Conservation (phyloP, 106 monocot species). For the Dioscorea zingiberensis region DNA sequence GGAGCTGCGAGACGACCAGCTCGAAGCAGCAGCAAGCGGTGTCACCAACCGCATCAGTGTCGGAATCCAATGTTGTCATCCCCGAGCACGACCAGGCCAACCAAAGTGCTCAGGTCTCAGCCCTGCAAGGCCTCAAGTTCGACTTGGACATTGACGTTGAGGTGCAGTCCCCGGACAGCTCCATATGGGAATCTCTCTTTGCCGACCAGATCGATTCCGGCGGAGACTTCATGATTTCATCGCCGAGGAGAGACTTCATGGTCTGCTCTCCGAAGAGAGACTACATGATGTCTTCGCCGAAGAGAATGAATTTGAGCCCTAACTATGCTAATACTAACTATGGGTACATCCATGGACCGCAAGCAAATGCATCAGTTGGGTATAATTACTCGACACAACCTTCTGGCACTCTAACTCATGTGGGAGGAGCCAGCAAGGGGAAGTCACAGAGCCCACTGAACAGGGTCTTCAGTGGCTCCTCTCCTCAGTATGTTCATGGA, state of each 20-base stretch:
- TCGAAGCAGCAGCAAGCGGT: slow-evolving; percentile 6
- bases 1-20: not conserved
- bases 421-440: slow-evolving; percentile 4
- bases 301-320: not conserved
- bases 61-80: slow-evolving; percentile 31
- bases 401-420: too few species aligned
- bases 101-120: not conserved
- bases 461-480: slow-evolving; percentile 20
- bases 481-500: slow-evolving; percentile 1
- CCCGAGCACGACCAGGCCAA: slow-evolving; percentile 4
- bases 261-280: slow-evolving; percentile 17
- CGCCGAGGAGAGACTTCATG: slow-evolving; percentile 37
- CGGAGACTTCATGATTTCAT: slow-evolving; percentile 27
- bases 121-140: slow-evolving; percentile 19
- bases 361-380: not conserved
- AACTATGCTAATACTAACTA: slow-evolving; percentile 7
- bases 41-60: slow-evolving; percentile 20
- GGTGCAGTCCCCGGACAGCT: slow-evolving; percentile 31
- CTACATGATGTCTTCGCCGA: slow-evolving; percentile 17
- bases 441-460: slow-evolving; percentile 30
- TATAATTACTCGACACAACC: slow-evolving; percentile 1
- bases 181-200: slow-evolving; percentile 32
- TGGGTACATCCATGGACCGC: slow-evolving; percentile 14
- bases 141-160: slow-evolving; percentile 17
- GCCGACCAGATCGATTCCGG: slow-evolving; percentile 25